Evolutionary conservation across 2,329 filamentous ascomycete genomes (phyloP), one percentile per base, ranked within the genome.

Genomic region (Seiridium unicorne): DNA sequence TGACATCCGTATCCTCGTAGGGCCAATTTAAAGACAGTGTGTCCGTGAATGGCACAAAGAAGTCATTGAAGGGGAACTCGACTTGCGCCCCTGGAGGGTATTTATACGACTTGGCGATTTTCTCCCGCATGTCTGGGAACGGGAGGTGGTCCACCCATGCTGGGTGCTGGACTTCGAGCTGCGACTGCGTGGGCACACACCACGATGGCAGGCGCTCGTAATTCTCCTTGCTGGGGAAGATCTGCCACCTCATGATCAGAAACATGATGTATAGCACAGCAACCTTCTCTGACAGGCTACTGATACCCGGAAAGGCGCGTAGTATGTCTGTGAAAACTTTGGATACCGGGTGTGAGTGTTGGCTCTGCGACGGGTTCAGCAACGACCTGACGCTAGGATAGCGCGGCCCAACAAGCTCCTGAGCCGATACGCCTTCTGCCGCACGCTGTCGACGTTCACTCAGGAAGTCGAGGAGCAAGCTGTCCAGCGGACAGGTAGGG

Each of bases 231-330:
- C 91, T 91, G 0, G 92, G 92, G 35, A 85, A 85, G 60, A 96
- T 89, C 71, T 92, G 88, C 91, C 93, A 97, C 47, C 89, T 85
- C 88, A 95, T 92, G 64, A 93, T 72, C 38, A 93, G 82, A 74
- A 96, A 96, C 91, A 96, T 96, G 70, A 89, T 79, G 72, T 93
- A 96, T 6, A 96, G 81, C 5, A 92, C 86, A 7, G 90, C 92
- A 0, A 96, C 86, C 68, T 91, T 89, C 74, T 96, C 92, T 0
- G 93, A 92, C 0, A 96, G 81, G n/a, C 81, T 83, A 3, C 83
- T 85, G 36, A 97, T 86, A 66, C 91, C 88, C 0, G 92, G 91
- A 67, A 96, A 96, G n/a, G 89, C 92, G 64, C 85, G 82, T 9
- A 96, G 79, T 61, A 96, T 92, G 72, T 96, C 92, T 47, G 91